Evolutionary conservation across 345 rosid species (phyloP).

Genomic region (Populus ilicifolia): DNA sequence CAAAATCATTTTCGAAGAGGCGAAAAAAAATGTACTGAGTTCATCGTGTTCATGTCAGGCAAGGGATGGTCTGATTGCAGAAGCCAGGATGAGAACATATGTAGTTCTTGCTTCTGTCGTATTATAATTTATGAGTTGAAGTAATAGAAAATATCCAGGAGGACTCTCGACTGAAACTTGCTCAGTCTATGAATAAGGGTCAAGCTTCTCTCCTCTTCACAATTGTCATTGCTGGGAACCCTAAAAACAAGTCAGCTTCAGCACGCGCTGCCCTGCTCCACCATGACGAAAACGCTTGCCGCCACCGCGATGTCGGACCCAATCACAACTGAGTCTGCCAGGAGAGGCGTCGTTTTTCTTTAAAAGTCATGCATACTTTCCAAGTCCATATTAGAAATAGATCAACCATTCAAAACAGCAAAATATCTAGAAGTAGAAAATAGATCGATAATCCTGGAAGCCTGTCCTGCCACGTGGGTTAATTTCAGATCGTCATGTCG

Average conservation of each 20-base stretch:
- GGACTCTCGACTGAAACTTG: not conserved
- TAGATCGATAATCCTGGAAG: not conserved
- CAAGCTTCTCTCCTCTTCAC: not conserved
- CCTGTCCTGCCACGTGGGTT: not conserved
- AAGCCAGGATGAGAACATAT: not conserved
- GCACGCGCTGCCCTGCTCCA: slow-evolving; percentile 42
- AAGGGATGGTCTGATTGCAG: not conserved
- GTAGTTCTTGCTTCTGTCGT: not conserved
- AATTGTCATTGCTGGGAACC: not conserved
- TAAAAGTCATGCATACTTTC: not conserved
- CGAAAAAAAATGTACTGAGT: not conserved
- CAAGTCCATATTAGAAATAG: not conserved
- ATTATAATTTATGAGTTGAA: not conserved
- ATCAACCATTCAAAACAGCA: not conserved
- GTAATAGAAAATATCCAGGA: not conserved
- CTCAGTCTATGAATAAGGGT: not conserved
- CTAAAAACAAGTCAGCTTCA: not conserved
- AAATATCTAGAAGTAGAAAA: not conserved
- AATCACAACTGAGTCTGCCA: slow-evolving; percentile 44
- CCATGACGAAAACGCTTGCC: slow-evolving; percentile 57
- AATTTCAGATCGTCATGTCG: too few species aligned
- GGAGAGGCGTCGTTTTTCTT: not conserved
- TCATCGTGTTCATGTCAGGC: not conserved
- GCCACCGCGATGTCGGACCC: slow-evolving; percentile 47
- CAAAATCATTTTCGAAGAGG: not conserved